Base-by-base conservation (phyloP, 2,329 filamentous ascomycete species). In the Aspergillus unguis region DNA sequence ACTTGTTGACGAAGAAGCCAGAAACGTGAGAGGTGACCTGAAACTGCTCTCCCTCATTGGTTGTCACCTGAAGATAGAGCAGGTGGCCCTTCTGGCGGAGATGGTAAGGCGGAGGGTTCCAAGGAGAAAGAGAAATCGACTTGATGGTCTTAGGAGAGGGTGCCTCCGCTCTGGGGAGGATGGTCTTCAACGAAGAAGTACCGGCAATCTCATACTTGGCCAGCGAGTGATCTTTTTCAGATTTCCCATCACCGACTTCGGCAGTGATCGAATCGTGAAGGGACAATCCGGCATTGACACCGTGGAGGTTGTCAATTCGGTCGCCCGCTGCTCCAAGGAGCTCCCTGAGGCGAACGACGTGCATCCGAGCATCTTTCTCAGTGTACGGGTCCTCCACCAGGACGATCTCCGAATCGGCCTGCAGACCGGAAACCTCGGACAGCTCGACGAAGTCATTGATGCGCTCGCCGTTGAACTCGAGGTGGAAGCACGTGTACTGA, bases 401-500 rank as follows among this genome's bases (percentile, higher is more conserved):
- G 49, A 81, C 82, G 53, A 96, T 81, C 65, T 92, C 87, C 33
- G 92, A 88, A 57, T 91, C 85, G 32, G 86, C 75, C 48, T 84
- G 83, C 50, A 99, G 82, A 52, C 84, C 90, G 44, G 87, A 81
- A 50, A 99, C 88, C 69, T 99, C 92, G 50, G 90, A 91, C 57
- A 99, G 82, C 70, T 95, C 87, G 54, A 95, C 83, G 65, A 94
- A 97, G 74, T 99, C 94, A 72, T 97, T 97, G 80, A 99, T 87
- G 60, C 88, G 87, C 73, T 88, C 79, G 62, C 90, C 90, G 54
- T 89, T 86, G 76, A 92, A 86, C 76, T 97, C 92, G 65, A 99
- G 85, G 75, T 99, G 94, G 78, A 99, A 99, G 80, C 94, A 99
- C 48, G 94, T 95, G 78, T 96, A 96, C 74, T 95, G 91, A 76